A percentile compares a stretch with the other conserved stretches of the same genome.
These are phyloP conservation scores for Fragaria ananassa DNA, from an alignment of 306 rosid species.

Conservation along the genomic window DNA sequence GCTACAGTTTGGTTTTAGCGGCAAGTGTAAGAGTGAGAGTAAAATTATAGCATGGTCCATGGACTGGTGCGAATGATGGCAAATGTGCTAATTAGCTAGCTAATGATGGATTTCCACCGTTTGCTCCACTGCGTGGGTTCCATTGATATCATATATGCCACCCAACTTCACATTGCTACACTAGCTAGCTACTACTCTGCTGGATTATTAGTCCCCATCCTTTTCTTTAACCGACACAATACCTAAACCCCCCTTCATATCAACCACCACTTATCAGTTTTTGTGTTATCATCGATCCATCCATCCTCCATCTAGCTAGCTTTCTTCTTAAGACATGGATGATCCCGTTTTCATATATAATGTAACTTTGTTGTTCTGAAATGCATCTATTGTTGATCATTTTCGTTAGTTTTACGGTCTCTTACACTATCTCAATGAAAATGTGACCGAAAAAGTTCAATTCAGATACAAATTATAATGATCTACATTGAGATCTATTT, in stretches of 20 bases:
- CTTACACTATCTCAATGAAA: no score
- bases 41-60: constrained; percentile 43
- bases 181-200: not conserved
- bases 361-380: no score
- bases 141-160: constrained; percentile 37
- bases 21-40: constrained; percentile 13
- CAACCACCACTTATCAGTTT: not conserved
- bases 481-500: no score
- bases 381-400: no score
- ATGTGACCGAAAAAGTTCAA: no score
- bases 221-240: constrained; percentile 59
- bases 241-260: not conserved
- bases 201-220: constrained; percentile 1
- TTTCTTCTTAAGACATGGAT: not conserved
- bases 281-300: not conserved
- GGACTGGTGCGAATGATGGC: constrained; percentile 90
- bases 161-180: constrained; percentile 34
- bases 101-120: constrained; percentile 89
- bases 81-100: constrained; percentile 30
- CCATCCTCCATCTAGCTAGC: not conserved
- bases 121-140: constrained; percentile 81
- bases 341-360: not conserved
- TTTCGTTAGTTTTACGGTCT: no score
- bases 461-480: no score
- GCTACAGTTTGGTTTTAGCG: constrained; percentile 21